Conservation (phyloP, 2,329 filamentous ascomycete species). For the Aspergillus floridensis region DNA sequence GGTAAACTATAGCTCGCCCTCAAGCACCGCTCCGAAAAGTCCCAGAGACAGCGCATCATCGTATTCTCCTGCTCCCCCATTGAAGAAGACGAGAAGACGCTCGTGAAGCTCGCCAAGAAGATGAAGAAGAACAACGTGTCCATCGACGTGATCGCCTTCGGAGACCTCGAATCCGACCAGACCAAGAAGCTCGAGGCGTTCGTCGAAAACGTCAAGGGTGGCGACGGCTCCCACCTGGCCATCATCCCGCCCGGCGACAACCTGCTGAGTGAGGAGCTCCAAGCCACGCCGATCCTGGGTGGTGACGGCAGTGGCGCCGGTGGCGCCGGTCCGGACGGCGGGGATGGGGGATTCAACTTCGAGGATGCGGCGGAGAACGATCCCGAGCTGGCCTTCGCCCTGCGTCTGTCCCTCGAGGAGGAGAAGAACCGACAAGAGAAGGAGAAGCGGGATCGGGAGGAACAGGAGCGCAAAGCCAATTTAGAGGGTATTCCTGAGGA, state of each 20-base stretch:
- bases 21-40: slow-evolving; percentile 97
- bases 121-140: slow-evolving; percentile 98
- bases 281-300: slow-evolving; percentile 83
- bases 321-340: slow-evolving; percentile 49
- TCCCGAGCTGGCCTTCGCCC: slow-evolving; percentile 86
- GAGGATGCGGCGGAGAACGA: slow-evolving; percentile 81
- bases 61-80: slow-evolving; percentile 95
- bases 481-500: slow-evolving; percentile 82
- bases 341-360: slow-evolving; percentile 63
- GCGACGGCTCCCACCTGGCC: slow-evolving; percentile 86
- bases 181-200: slow-evolving; percentile 89
- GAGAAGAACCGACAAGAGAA: slow-evolving; percentile 93
- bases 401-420: slow-evolving; percentile 97
- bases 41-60: slow-evolving; percentile 92
- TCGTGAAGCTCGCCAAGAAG: slow-evolving; percentile 88
- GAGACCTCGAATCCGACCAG: slow-evolving; percentile 85
- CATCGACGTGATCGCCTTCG: slow-evolving; percentile 93
- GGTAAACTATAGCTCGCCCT: slow-evolving; percentile 69
- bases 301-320: slow-evolving; percentile 68
- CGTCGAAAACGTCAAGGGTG: slow-evolving; percentile 87
- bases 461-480: slow-evolving; percentile 67
- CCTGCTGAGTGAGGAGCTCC: slow-evolving; percentile 86
- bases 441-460: slow-evolving; percentile 72
- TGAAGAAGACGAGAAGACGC: slow-evolving; percentile 81
- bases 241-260: slow-evolving; percentile 88